Percentiles rank a stretch among this genome's conserved stretches.
phyloP scores from a whole-genome alignment of 2,329 filamentous ascomycete species.

The Sporothrix dimorphospora region DNA sequence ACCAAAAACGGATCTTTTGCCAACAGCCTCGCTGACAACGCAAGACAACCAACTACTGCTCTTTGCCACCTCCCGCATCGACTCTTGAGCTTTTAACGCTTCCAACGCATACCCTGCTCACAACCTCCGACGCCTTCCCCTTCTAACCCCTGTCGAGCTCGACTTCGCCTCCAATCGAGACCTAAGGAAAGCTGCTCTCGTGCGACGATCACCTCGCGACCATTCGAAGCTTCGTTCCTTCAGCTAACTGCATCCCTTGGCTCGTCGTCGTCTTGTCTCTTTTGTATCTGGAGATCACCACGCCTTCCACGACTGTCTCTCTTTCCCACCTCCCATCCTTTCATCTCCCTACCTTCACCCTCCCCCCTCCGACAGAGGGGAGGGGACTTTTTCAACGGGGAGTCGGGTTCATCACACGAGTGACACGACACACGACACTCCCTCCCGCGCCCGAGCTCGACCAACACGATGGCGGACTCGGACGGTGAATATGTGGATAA shows the following conservation, averaged over 20 bases:
- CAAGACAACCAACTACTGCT: not conserved
- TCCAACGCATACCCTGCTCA: not conserved
- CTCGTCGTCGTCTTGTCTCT: not conserved
- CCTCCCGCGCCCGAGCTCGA: not conserved
- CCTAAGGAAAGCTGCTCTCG: not conserved
- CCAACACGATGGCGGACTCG: slow-evolving; percentile 65
- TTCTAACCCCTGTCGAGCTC: not conserved
- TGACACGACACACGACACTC: not conserved
- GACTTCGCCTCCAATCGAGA: not conserved
- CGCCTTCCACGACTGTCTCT: not conserved
- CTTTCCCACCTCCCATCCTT: not conserved
- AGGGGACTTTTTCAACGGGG: not conserved
- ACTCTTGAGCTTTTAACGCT: not conserved
- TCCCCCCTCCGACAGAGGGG: slow-evolving; percentile 24
- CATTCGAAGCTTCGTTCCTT: not conserved
- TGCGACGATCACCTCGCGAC: not conserved
- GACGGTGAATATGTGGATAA: slow-evolving; percentile 71
- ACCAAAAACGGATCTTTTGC: not conserved
- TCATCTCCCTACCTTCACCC: not conserved
- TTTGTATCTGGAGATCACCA: not conserved
- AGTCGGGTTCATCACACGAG: not conserved
- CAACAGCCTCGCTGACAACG: slow-evolving; percentile 25
- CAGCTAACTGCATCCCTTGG: not conserved
- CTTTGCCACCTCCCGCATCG: slow-evolving; percentile 21
- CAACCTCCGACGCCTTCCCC: not conserved